Evolutionary conservation across 2,329 filamentous ascomycete genomes (phyloP), one percentile per base, ranked within the genome.

Genomic region (Trichoderma polysporum): DNA sequence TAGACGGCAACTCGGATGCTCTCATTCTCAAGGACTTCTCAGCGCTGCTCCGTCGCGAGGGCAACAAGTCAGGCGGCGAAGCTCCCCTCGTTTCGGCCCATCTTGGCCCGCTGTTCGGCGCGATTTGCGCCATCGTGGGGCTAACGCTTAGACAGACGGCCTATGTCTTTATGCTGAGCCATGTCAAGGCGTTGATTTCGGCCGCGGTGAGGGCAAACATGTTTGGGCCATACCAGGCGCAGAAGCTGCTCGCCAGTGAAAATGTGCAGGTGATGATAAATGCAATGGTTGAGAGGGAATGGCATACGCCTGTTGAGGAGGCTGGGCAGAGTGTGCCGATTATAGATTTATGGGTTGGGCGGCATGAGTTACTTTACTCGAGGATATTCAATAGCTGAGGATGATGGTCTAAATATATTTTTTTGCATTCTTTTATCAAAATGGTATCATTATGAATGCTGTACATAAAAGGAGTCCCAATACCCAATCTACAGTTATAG

Each of bases 281-380:
- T 27, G 80, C 77, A 2, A 83, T 88, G 66, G 83, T 94, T 9
- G 81, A 84, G 59, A 79, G 85, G 66, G 88, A 90, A 72, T 89
- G 86, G 86, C 71, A 82, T 15, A 86, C 82, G 66, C 76, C 73
- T 1, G 81, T 90, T 0, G 88, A 91, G 66, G 85, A 89, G 69
- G 91, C 91, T 3, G 91, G 90, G 5, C 91, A 94, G 80, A 88
- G 82, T 65, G 88, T 93, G 69, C 92, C 92, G 1, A 85, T 89
- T 1, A 88, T 94, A 85, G 92, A 95, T 80, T 76, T 95, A 35
- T 95, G 92, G 91, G 84, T 93, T 74, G 92, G 92, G 3, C 84
- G 92, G 74, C 92, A 95, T 77, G 92, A 95, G 82, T 81, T 92
- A 75, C 77, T 95, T 70, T 95, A 95, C 77, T 94, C 91, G 67